Conservation (phyloP, 371 early-diverging fungal species). For the Globomyces sp. region DNA sequence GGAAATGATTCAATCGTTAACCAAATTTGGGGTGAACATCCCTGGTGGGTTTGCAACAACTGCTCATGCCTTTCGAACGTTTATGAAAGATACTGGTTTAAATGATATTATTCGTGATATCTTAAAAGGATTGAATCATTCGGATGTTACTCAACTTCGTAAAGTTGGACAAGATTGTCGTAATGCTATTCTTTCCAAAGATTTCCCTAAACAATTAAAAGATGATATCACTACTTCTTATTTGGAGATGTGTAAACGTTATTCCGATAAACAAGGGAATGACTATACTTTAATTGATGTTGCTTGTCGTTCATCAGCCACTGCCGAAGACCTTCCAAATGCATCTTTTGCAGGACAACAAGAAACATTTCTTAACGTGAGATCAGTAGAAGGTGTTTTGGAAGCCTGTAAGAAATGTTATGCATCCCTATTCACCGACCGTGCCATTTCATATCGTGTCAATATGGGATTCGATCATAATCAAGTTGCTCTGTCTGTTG, state of each 20-base stretch:
- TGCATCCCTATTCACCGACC: conserved; percentile 20
- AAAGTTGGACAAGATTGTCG: neutral
- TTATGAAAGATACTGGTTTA: conserved; percentile 11
- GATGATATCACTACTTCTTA: neutral
- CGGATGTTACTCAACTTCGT: neutral
- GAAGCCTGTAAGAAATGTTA: conserved; percentile 18
- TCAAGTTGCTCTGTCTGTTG: conserved; percentile 22
- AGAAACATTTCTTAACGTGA: conserved; percentile 19
- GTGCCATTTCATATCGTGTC: conserved; percentile 23
- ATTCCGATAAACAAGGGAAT: neutral
- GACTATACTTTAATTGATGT: conserved; percentile 1
- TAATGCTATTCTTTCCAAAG: neutral
- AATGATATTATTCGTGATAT: neutral
- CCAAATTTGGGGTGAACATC: neutral
- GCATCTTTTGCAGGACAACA: conserved; percentile 25
- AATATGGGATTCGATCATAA: conserved; percentile 11
- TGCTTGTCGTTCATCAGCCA: conserved; percentile 17
- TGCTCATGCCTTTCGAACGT: conserved; percentile 9
- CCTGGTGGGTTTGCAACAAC: conserved; percentile 18
- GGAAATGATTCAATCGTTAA: conserved; percentile 15
- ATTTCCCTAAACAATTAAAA: conserved; percentile 9
- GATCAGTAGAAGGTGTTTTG: conserved; percentile 8
- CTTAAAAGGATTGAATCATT: neutral
- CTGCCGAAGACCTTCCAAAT: conserved; percentile 22
- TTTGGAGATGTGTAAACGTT: conserved; percentile 10